Percentiles rank a stretch among this genome's conserved stretches.
phyloP scores from a whole-genome alignment of 306 rosid genomes.

The Lupinus albus region DNA sequence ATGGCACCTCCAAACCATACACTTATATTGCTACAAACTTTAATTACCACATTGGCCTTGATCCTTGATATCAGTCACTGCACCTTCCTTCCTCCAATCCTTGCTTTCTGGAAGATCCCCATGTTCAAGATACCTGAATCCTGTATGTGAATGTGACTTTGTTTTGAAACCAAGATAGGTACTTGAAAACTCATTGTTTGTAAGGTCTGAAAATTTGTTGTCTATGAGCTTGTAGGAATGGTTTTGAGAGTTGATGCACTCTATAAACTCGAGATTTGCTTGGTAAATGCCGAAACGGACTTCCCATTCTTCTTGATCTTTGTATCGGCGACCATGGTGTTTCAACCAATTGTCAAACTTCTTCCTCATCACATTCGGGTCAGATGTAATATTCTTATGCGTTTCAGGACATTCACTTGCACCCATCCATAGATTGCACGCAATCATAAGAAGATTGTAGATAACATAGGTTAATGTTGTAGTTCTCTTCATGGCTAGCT shows the following conservation, averaged over 20 bases:
- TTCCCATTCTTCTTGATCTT: slow-evolving; percentile 51
- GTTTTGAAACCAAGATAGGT: slow-evolving; percentile 50
- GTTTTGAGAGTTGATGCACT: slow-evolving; percentile 56
- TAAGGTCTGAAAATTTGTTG: slow-evolving; percentile 70
- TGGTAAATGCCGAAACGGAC: slow-evolving; percentile 62
- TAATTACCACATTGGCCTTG: slow-evolving; percentile 90
- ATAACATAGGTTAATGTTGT: slow-evolving; percentile 33
- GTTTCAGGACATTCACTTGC: slow-evolving; percentile 41
- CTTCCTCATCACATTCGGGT: slow-evolving; percentile 39
- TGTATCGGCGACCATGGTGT: slow-evolving; percentile 44
- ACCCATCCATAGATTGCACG: slow-evolving; percentile 44
- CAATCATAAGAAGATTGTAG: slow-evolving; percentile 44
- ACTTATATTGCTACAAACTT: slow-evolving; percentile 22
- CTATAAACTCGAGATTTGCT: slow-evolving; percentile 51
- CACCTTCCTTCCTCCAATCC: slow-evolving; percentile 75
- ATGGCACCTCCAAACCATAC: background rate
- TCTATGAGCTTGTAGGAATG: slow-evolving; percentile 61
- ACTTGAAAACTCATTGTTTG: slow-evolving; percentile 57
- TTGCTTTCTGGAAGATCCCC: slow-evolving; percentile 42
- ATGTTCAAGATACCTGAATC: slow-evolving; percentile 43
- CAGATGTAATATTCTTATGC: slow-evolving; percentile 16
- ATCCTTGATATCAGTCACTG: slow-evolving; percentile 63
- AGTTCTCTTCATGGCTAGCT: slow-evolving; percentile 49
- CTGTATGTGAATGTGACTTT: slow-evolving; percentile 5
- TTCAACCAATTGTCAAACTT: slow-evolving; percentile 61